phyloP scores from a whole-genome alignment of 2,329 filamentous ascomycete species.

The Fusarium pininemorale region DNA sequence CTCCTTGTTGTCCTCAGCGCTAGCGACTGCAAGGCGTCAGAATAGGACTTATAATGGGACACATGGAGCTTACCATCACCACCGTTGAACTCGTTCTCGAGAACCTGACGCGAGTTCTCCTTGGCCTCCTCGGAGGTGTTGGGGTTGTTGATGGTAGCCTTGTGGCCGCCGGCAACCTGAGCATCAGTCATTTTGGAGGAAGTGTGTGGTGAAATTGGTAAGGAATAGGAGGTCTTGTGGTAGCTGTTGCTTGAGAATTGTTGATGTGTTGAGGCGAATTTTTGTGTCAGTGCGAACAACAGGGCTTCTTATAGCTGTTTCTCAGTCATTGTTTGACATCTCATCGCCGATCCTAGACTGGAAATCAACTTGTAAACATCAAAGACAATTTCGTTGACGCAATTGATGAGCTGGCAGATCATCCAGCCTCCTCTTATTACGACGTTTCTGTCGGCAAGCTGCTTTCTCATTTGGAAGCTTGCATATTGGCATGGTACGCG shows the following conservation, averaged over 20 bases:
- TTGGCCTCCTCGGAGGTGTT: constrained; percentile 65
- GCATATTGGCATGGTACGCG: background rate
- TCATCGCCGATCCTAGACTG: background rate
- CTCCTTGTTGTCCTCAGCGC: constrained; percentile 47
- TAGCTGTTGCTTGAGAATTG: background rate
- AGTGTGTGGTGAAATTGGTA: background rate
- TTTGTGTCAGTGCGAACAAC: background rate
- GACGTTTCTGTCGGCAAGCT: background rate
- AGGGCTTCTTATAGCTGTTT: constrained; percentile 27
- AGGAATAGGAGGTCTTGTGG: background rate
- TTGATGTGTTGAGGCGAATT: background rate
- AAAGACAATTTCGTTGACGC: constrained; percentile 30
- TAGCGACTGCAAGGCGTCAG: constrained; percentile 38
- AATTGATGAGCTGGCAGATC: constrained; percentile 15
- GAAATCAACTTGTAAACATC: background rate
- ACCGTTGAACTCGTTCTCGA: constrained; percentile 60
- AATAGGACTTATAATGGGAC: background rate
- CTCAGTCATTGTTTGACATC: background rate
- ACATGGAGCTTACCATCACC: constrained; percentile 45
- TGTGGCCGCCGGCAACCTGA: constrained; percentile 66
- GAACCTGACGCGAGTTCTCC: constrained; percentile 62
- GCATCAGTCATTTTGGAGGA: constrained; percentile 57
- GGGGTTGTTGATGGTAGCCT: constrained; percentile 66
- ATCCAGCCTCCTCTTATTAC: background rate
- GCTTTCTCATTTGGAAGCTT: background rate